Percentiles rank a stretch among this genome's conserved stretches.
These are phyloP conservation scores for Penicillium oxalicum DNA, from an alignment of 2,329 filamentous ascomycete genomes.

Conservation along the genomic window DNA sequence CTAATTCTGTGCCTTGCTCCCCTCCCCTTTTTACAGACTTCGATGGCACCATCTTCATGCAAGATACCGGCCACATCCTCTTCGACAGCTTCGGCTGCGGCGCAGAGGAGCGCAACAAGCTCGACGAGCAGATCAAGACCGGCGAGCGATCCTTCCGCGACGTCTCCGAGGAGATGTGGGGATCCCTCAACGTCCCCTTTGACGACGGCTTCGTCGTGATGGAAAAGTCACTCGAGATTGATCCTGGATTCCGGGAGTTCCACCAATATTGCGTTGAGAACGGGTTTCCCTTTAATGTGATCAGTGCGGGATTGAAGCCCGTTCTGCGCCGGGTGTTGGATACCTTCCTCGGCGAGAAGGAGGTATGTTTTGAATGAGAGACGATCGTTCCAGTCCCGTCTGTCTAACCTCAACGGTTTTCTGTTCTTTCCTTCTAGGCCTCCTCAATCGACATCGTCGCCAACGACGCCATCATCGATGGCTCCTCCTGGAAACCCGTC, in stretches of 20 bases:
- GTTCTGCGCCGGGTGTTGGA: slow-evolving; percentile 58
- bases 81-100: slow-evolving; percentile 63
- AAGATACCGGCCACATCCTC: slow-evolving; percentile 64
- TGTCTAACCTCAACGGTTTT: not conserved
- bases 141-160: slow-evolving; percentile 63
- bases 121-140: slow-evolving; percentile 59
- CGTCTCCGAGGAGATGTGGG: slow-evolving; percentile 68
- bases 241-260: slow-evolving; percentile 58
- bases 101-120: slow-evolving; percentile 47
- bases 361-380: slow-evolving; percentile 21
- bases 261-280: slow-evolving; percentile 59
- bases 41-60: slow-evolving; percentile 67
- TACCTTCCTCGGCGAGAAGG: slow-evolving; percentile 58
- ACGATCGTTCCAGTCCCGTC: not conserved
- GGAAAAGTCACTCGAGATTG: slow-evolving; percentile 56
- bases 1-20: not conserved
- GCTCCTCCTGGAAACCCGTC: slow-evolving; percentile 57
- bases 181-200: slow-evolving; percentile 60
- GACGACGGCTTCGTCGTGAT: slow-evolving; percentile 62
- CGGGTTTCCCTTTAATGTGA: slow-evolving; percentile 62
- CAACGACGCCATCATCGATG: slow-evolving; percentile 61
- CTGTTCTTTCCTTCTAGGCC: slow-evolving; percentile 25
- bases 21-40: slow-evolving; percentile 47
- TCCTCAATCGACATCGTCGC: slow-evolving; percentile 61
- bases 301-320: slow-evolving; percentile 62